Base-by-base conservation (phyloP, 257 asterid genomes). In the Thymus quinquecostatus region DNA sequence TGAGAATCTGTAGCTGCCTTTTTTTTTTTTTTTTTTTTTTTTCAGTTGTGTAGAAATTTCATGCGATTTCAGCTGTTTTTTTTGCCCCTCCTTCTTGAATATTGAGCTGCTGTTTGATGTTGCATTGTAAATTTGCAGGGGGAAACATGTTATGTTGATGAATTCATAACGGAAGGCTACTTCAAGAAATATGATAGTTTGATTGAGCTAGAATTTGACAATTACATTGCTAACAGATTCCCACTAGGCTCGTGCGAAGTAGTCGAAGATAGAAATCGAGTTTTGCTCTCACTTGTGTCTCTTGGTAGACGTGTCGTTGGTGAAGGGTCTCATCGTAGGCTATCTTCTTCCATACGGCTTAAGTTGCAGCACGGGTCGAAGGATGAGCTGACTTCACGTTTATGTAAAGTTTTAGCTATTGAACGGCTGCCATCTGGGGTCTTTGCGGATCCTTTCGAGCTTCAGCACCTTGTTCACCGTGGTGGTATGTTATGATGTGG, bases 381-480 rank as follows among this genome's bases (percentile, higher is more conserved):
- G 62, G 68, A 76, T 10, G 54, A 81, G 69, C 76, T 81, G 8
- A 66, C 71, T 48, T 70, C 73, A 64, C 82, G 66, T 60, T 81
- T 77, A 62, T 91, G 91, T 82, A 83, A 71, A 63, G 78, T 78
- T 10, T 75, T 88, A 69, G n/a, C 85, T 67, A 64, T 91, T 38
- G 96, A 89, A 77, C 85, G 79, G 60, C 82, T 94, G 67, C 98
- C 97, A n/a, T 70, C 83, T 62, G 99, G 95, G 55, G 91, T 89
- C 64, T 94, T 94, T 75, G 88, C 97, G 30, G 99, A 94, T 80
- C 95, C 97, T 54, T 94, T 94, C 79, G 97, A 94, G 84, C 87
- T 94, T 76, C 90, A 91, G 58, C 97, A 87, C 82, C 89, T 89
- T 69, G 86, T 89, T 59, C 90, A 82, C n/a, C 89, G 90, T 6